Evolutionary conservation across 2,329 filamentous ascomycete genomes (phyloP), one percentile per base, ranked within the genome.

Genomic region (Didymella pinodella): DNA sequence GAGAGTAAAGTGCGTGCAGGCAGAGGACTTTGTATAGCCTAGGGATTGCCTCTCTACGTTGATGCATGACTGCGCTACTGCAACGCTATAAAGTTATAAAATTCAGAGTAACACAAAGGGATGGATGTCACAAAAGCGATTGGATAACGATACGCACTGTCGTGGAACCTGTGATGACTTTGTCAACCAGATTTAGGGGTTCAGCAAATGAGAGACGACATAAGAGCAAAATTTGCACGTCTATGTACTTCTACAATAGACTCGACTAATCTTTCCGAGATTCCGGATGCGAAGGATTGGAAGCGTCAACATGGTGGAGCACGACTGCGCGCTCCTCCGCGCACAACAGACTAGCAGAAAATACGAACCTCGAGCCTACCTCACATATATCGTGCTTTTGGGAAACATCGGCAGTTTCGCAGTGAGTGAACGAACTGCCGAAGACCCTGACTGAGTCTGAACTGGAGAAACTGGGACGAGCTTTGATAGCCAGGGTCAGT

Each of bases 171-270:
- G 28, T n/a, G 45, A 45, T 32, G 20, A 48, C 8, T 28, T 45
- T 29, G 18, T 59, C 34, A 20, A 32, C 43, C 48, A 48, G 18
- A 38, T 20, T 20, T 29, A 7, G 25, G 10, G 5, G 4, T 28
- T 31, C 40, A 25, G 26, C 57, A 38, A 55, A 60, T 56, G 34
- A 56, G 3, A 48, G 47, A 25, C 18, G 16, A 18, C 36, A 48
- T 45, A 31, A 18, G 26, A 55, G 57, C 51, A 60, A 22, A 60
- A 26, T 60, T 60, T 60, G 57, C 57, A 45, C 29, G 43, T 31
- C 46, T 48, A 46, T 26, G 25, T 45, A 52, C 43, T 20, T 41
- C 28, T 40, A 44, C 48, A 48, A 29, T 51, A 55, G 52, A 18
- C 29, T 48, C 8, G 43, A 52, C n/a, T 26, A 7, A 12, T 51